Percentiles rank a stretch among this genome's conserved stretches.
Conservation (phyloP, 495 filamentous ascomycete species). For the Arthonia radiata region DNA sequence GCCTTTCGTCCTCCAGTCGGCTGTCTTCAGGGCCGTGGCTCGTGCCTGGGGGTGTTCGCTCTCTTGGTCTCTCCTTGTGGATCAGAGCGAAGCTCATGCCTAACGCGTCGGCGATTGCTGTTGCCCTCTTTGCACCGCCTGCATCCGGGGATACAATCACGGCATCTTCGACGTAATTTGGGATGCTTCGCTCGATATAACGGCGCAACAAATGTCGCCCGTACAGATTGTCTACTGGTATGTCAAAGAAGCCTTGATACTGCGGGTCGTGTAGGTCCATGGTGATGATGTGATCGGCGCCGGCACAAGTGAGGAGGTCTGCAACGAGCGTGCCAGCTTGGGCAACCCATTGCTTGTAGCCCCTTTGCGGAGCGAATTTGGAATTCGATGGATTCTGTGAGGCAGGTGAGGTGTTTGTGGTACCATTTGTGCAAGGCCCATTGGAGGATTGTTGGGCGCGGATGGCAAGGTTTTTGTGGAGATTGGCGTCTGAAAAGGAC, state of each 20-base stretch:
- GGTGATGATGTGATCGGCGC: constrained; percentile 88
- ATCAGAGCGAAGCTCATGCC: constrained; percentile 89
- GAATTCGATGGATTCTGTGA: too few relatives aligned
- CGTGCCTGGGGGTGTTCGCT: too few relatives aligned
- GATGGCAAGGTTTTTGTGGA: too few relatives aligned
- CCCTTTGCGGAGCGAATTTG: constrained; percentile 55
- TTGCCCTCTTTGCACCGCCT: constrained; percentile 86
- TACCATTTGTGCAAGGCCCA: too few relatives aligned
- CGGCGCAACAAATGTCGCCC: constrained; percentile 65
- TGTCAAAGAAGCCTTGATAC: constrained; percentile 97
- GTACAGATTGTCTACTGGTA: constrained; percentile 91
- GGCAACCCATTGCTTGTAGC: constrained; percentile 96
- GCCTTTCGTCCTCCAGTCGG: too few relatives aligned
- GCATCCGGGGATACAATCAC: constrained; percentile 94
- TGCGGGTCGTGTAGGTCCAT: constrained; percentile 96
- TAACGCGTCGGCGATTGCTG: constrained; percentile 83
- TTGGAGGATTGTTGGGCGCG: too few relatives aligned
- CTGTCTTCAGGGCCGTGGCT: too few relatives aligned
- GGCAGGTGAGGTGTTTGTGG: too few relatives aligned
- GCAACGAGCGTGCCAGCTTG: constrained; percentile 91
- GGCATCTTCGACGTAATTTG: constrained; percentile 60
- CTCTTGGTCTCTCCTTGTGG: constrained; percentile 73
- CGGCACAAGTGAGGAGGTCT: constrained; percentile 81
- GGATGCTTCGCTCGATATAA: constrained; percentile 74
- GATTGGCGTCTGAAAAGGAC: too few relatives aligned